phyloP scores from a whole-genome alignment of 192 early-diverging fungal genomes.

The Coemansia sp. region DNA sequence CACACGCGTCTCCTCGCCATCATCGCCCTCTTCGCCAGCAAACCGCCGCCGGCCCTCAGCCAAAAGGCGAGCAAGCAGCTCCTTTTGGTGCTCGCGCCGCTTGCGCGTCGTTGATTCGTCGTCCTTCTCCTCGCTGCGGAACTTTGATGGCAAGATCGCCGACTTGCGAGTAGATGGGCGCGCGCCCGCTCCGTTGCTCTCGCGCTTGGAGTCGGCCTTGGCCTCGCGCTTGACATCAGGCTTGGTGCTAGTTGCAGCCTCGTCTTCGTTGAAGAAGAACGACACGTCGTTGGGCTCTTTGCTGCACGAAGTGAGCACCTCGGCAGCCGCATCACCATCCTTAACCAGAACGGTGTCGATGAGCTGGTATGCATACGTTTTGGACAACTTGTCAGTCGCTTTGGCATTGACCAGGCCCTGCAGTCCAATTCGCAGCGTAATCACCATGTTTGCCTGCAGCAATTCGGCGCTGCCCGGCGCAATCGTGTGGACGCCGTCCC shows the following conservation, averaged over 20 bases:
- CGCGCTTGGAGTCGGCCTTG: constrained; percentile 22
- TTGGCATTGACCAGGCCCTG: constrained; percentile 80
- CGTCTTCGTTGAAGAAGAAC: constrained; percentile 61
- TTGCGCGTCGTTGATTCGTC: constrained; percentile 79
- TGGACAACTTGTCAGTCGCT: constrained; percentile 69
- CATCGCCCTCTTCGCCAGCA: constrained; percentile 64
- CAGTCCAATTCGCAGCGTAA: constrained; percentile 87
- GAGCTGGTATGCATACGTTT: constrained; percentile 83
- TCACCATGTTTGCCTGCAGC: constrained; percentile 81
- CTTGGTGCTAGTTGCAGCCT: constrained; percentile 18
- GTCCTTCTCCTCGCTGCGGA: constrained; percentile 78
- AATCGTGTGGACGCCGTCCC: constrained; percentile 82
- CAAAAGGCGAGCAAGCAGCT: constrained; percentile 75
- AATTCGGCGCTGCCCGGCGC: constrained; percentile 68
- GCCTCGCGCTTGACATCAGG: constrained; percentile 33
- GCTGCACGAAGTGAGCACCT: constrained; percentile 40
- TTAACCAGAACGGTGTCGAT: constrained; percentile 80
- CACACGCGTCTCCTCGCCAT: constrained; percentile 69
- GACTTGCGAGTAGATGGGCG: constrained; percentile 60
- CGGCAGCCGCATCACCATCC: constrained; percentile 23
- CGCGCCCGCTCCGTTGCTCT: constrained; percentile 7
- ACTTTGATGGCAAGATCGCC: constrained; percentile 75
- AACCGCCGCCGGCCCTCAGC: constrained; percentile 83
- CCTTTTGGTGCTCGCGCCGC: constrained; percentile 87
- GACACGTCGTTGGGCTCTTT: constrained; percentile 45